phyloP scores from a whole-genome alignment of 2,329 filamentous ascomycete species.

The Fusarium scirpi region DNA sequence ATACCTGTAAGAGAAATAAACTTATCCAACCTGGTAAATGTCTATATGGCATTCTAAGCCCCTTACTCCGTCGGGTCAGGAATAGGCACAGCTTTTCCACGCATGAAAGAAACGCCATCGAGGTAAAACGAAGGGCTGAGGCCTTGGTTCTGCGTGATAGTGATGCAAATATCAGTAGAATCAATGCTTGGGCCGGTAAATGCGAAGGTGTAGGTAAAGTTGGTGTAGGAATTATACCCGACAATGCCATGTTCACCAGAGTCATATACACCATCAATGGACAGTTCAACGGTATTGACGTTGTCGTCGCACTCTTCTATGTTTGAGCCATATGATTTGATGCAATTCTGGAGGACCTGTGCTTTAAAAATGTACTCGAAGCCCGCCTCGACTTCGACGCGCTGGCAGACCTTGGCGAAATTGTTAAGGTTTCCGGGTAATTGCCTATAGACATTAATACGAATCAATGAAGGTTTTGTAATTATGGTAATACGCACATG shows the following conservation, averaged over 20 bases:
- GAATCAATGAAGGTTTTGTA: fast-evolving
- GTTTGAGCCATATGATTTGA: not conserved
- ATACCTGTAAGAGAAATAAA: too few relatives aligned
- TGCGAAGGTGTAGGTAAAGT: not conserved
- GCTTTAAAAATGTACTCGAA: constrained; percentile 4
- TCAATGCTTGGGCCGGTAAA: not conserved
- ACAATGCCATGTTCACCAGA: fast-evolving
- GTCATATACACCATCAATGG: not conserved
- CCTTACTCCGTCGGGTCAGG: not conserved
- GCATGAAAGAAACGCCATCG: not conserved
- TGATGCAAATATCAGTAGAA: not conserved
- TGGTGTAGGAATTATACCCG: fast-evolving
- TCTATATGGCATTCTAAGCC: too few relatives aligned
- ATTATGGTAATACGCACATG: not conserved
- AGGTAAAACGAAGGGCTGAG: not conserved
- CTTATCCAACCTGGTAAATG: fast-evolving
- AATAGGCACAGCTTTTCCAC: not conserved
- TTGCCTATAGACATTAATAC: not conserved
- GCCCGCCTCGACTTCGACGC: not conserved
- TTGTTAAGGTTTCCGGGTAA: not conserved
- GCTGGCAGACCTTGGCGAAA: not conserved
- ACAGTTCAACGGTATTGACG: not conserved
- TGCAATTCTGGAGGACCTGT: not conserved
- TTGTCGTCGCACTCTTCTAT: fast-evolving
- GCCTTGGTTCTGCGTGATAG: not conserved